Evolutionary conservation across 805 yeast genomes (phyloP), one percentile per base, ranked within the genome.

Genomic region (Kluyveromyces wickerhamii): DNA sequence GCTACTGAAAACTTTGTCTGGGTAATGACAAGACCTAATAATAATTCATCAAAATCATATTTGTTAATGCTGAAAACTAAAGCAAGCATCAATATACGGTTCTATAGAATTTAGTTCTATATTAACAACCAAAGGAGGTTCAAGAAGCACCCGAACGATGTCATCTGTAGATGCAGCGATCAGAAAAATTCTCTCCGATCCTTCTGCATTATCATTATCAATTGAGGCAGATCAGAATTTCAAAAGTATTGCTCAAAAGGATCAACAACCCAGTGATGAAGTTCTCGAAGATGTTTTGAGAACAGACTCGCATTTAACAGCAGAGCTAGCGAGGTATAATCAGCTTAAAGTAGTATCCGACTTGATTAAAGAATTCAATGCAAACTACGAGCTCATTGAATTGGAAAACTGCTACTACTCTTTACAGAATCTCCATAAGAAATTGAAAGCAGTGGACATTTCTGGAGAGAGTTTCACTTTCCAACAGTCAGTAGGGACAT

Each of bases 351-450:
- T 44, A 1, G 17, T 54, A 2, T 35, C 54, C 3, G 44, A 39
- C 14, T 39, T 55, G 11, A 33, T 57, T 12, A 32, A 43, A 29
- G 62, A 57, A 35, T 48, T 54, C 20, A 50, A 50, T 15, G 44
- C 56, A 5, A 55, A 54, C 39, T 43, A 48, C 14, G 50, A 50
- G 18, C 32, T 44, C 22, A 22, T 43, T 13, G 60, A 55, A 35
- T 41, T 54, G n/a, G 59, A 54, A 31, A 54, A 53, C 39, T 54
- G 60, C 33, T 57, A 51, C 34, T 49, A 52, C 37, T 53, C 60
- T 2, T 36, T 57, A 22, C 41, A 48, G 23, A 43, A 46, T 7
- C 27, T 57, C 27, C 47, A 49, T 13, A 51, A 42, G 27, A 54
- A 48, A 33, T 29, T 54, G 7, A 38, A 40, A 17, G 44, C 43